Percentiles rank a stretch among this genome's conserved stretches.
These are phyloP conservation scores for Kwoniella shivajii DNA, from an alignment of 1,284 basidiomycete species.

Conservation along the genomic window DNA sequence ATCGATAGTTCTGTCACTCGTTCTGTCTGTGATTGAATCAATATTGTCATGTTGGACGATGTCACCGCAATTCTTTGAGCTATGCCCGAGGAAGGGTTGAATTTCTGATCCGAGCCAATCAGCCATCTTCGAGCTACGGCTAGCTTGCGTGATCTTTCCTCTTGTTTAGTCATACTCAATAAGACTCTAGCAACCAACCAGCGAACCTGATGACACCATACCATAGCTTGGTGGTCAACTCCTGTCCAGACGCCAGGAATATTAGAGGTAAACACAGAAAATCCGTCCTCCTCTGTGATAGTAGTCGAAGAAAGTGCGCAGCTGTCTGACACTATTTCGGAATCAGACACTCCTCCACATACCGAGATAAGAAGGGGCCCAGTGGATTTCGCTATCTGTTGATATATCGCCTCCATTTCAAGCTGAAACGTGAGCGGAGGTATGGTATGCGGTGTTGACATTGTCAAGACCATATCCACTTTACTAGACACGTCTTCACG, in stretches of 20 bases:
- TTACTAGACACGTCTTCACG: slow-evolving; percentile 43
- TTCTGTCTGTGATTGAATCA: slow-evolving; percentile 1
- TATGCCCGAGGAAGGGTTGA: too few species aligned
- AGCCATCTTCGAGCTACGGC: slow-evolving; percentile 12
- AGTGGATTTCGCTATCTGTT: slow-evolving; percentile 35
- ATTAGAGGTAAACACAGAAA: slow-evolving; percentile 81
- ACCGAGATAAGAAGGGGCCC: slow-evolving; percentile 74
- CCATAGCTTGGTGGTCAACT: slow-evolving; percentile 93
- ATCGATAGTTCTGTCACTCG: background rate
- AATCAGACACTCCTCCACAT: slow-evolving; percentile 89
- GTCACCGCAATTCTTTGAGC: background rate
- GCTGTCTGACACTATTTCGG: slow-evolving; percentile 89
- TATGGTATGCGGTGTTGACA: slow-evolving; percentile 88
- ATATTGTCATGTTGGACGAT: slow-evolving; percentile 25
- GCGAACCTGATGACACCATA: slow-evolving; percentile 98
- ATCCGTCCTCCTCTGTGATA: slow-evolving; percentile 56
- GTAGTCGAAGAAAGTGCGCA: slow-evolving; percentile 65
- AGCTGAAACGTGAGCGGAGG: slow-evolving; percentile 77
- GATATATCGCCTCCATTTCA: slow-evolving; percentile 79
- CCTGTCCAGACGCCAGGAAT: slow-evolving; percentile 91
- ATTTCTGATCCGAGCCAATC: background rate
- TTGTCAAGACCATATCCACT: slow-evolving; percentile 83
- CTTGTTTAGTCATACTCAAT: slow-evolving; percentile 63
- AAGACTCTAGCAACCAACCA: slow-evolving; percentile 79
- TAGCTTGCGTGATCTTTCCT: slow-evolving; percentile 11